Evolutionary conservation across 208 protist genomes (phyloP), one percentile per base, ranked within the genome.

Genomic region (Leishmania martiniquensis): DNA sequence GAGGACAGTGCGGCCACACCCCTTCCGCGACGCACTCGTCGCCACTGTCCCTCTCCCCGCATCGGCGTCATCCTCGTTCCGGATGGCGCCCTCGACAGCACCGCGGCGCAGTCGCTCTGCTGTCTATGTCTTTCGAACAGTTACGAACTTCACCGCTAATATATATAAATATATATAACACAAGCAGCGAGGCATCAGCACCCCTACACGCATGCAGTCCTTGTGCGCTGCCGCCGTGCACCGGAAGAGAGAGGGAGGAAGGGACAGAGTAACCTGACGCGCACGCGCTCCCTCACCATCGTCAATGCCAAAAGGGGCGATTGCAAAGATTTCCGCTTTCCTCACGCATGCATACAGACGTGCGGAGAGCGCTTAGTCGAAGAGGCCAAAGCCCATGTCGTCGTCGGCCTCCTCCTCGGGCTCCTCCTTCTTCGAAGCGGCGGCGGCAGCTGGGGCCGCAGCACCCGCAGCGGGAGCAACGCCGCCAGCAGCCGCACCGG

Each of bases 311-410:
- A n/a, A n/a, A n/a, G n/a, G n/a, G n/a, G n/a, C n/a, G n/a, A n/a
- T n/a, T n/a, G n/a, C n/a, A n/a, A n/a, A n/a, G n/a, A n/a, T n/a
- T n/a, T n/a, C n/a, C n/a, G n/a, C n/a, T n/a, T n/a, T n/a, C n/a
- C n/a, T n/a, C n/a, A n/a, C n/a, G n/a, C n/a, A n/a, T n/a, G n/a
- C n/a, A n/a, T n/a, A n/a, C n/a, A 60, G 20, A n/a, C 10, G 55
- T 15, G n/a, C 10, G 13, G 44, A 0, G 22, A 20, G n/a, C n/a
- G n/a, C 1, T 68, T 68, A 68, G 39, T 68, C 63, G 20, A 68
- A 68, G 52, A 97, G 90, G 87, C 93, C 95, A 72, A 98, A 95
- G 83, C 92, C 92, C 89, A 96, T 97, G 70, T 96, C 92, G 84
- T 96, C 92, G 82, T 96, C 93, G 62, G 91, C 93, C 87, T 97